Conservation (phyloP, 116 monocot species). For the Phalaenopsis hybrid region DNA sequence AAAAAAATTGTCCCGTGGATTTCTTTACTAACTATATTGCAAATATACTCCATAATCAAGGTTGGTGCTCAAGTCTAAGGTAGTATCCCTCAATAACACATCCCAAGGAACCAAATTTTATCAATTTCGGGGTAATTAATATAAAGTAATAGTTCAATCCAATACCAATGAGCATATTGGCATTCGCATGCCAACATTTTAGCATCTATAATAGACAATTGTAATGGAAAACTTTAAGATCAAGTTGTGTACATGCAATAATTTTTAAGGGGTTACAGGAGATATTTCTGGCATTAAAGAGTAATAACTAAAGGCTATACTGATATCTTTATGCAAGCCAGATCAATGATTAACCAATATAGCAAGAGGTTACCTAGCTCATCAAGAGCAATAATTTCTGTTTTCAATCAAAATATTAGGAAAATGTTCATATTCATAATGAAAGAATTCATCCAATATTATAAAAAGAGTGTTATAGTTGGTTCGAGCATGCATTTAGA, state of each 20-base stretch:
- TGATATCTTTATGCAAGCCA: not conserved
- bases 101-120: not conserved
- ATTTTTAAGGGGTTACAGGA: too few relatives aligned
- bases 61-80: not conserved
- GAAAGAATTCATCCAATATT: not conserved
- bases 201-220: not conserved
- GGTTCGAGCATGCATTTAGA: not conserved
- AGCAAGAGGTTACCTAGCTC: not conserved
- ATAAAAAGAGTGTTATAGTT: conserved; percentile 2
- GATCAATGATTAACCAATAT: not conserved
- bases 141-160: too few relatives aligned
- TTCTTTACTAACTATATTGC: not conserved
- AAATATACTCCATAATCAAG: not conserved
- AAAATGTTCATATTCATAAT: not conserved
- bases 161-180: not conserved
- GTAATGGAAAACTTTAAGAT: not conserved
- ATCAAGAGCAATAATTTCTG: not conserved
- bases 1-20: not conserved
- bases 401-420: not conserved
- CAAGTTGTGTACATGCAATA: too few relatives aligned
- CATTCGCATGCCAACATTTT: not conserved
- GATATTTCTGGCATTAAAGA: not conserved
- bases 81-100: not conserved
- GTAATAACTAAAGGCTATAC: not conserved
- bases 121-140: too few relatives aligned